phyloP scores from a whole-genome alignment of 1,284 basidiomycete species.

The Malassezia psittaci region DNA sequence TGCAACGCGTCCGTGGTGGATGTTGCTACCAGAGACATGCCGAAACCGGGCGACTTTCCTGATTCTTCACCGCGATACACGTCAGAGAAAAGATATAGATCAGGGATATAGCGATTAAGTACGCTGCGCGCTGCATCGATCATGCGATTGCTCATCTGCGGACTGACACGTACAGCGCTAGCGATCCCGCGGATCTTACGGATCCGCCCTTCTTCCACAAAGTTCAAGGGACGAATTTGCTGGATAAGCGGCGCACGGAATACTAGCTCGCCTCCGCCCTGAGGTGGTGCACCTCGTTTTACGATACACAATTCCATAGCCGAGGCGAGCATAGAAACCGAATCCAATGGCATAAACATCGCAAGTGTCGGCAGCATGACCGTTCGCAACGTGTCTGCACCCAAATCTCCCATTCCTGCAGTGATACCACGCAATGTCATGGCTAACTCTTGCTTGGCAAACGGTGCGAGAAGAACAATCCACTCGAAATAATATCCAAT shows the following conservation, averaged over 20 bases:
- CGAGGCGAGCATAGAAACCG: constrained; percentile 23
- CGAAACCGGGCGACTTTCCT: constrained; percentile 94
- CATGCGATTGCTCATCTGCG: constrained; percentile 94
- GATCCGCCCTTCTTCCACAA: constrained; percentile 78
- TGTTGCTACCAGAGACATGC: constrained; percentile 76
- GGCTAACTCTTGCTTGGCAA: constrained; percentile 75
- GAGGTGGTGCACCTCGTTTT: constrained; percentile 79
- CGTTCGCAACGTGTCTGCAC: constrained; percentile 73
- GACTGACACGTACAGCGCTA: constrained; percentile 65
- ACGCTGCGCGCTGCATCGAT: constrained; percentile 84
- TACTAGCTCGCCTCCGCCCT: constrained; percentile 83
- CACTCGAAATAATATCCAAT: constrained; percentile 93
- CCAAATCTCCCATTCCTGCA: constrained; percentile 55
- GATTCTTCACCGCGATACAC: constrained; percentile 95
- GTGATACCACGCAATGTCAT: constrained; percentile 80
- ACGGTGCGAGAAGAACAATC: constrained; percentile 78
- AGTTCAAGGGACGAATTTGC: constrained; percentile 71
- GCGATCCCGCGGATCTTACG: constrained; percentile 91
- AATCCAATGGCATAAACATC: constrained; percentile 55
- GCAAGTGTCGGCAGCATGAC: constrained; percentile 85
- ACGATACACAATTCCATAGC: constrained; percentile 60
- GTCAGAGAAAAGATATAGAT: constrained; percentile 95
- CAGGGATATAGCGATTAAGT: constrained; percentile 90
- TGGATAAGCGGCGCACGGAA: constrained; percentile 87
- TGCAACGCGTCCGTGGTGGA: constrained; percentile 84